Base-by-base conservation (phyloP, 2,329 filamentous ascomycete species). In the Zasmidium angulare region DNA sequence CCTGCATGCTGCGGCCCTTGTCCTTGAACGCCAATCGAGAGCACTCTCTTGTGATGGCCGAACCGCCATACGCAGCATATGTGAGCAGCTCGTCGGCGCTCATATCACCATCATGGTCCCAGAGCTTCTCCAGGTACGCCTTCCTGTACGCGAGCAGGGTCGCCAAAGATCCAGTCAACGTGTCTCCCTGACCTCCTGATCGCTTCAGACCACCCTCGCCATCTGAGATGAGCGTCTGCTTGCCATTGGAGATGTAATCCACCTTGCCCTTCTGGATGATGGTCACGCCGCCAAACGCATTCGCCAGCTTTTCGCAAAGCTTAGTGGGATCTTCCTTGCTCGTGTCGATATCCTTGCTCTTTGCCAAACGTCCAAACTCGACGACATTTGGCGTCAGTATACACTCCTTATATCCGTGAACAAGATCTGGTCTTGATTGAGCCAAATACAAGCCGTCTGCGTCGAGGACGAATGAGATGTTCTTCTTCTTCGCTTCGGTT, bases 371-470 rank as follows among this genome's bases (percentile, higher is more conserved):
- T 1, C 84, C 87, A 72, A 98, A 98, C 75, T 99, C 95, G 3
- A 96, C 91, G 0, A 97, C 89, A 65, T 99, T 99, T 1, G 95
- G 95, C 46, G 95, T 99, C 58, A 99, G 78, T 55, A 99, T 91
- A 54, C 91, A 96, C 61, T 90, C 85, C 50, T 81, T 82, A 78
- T 93, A 98, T 0, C 92, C 93, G 21, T 85, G 82, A 1, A 99
- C 85, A 0, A 98, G 78, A 31, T 86, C 86, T 0, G 92, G 93
- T 52, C 88, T 79, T 26, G 84, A 86, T 69, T 91, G 88, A 12
- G 96, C 88, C 1, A 98, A 77, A 62, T 86, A 85, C 23, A 99
- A 78, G 0, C 91, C 93, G 75, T 99, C 95, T 0, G 95, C 95
- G 72, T 99, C 95, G 2, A 99, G 78, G 6, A 99, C 91, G 61